Evolutionary conservation across 2,329 filamentous ascomycete genomes (phyloP).

Genomic region (Xylaria sp.): DNA sequence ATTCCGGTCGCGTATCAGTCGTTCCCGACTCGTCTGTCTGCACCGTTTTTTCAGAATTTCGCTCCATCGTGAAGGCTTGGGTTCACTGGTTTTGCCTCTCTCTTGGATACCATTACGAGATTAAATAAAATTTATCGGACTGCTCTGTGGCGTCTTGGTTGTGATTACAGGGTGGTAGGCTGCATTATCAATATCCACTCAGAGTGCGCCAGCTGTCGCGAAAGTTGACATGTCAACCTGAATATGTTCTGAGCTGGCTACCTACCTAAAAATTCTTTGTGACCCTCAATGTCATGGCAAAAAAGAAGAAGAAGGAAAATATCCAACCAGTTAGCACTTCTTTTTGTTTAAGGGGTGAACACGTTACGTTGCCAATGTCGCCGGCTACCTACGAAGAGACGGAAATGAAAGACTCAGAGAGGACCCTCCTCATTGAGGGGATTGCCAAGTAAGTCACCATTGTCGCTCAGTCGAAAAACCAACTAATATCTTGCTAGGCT

Average conservation of each 20-base stretch:
- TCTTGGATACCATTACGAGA: not conserved
- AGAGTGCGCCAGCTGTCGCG: constrained; percentile 21
- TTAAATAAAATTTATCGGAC: not conserved
- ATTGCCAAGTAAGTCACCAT: constrained; percentile 29
- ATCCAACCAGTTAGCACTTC: not conserved
- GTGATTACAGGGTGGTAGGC: not conserved
- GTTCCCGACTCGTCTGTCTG: not conserved
- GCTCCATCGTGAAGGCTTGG: constrained; percentile 8
- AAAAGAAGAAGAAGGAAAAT: not conserved
- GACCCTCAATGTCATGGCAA: not conserved
- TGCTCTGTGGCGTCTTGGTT: not conserved
- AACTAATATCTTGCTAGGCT: constrained; percentile 14
- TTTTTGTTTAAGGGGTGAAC: not conserved
- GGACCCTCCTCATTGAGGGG: constrained; percentile 17
- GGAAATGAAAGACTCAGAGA: constrained; percentile 24
- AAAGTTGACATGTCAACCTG: not conserved
- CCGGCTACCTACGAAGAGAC: not conserved
- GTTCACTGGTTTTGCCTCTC: not conserved
- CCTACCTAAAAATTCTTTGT: not conserved
- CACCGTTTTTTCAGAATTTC: not conserved
- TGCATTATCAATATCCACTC: constrained; percentile 14
- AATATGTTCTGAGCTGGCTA: not conserved
- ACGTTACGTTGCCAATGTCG: not conserved
- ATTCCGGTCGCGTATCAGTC: constrained; percentile 23
- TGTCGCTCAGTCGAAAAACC: not conserved